A percentile compares a stretch with the other conserved stretches of the same genome.
Conservation (phyloP, 306 rosid genomes). For the Trifolium dubium region DNA sequence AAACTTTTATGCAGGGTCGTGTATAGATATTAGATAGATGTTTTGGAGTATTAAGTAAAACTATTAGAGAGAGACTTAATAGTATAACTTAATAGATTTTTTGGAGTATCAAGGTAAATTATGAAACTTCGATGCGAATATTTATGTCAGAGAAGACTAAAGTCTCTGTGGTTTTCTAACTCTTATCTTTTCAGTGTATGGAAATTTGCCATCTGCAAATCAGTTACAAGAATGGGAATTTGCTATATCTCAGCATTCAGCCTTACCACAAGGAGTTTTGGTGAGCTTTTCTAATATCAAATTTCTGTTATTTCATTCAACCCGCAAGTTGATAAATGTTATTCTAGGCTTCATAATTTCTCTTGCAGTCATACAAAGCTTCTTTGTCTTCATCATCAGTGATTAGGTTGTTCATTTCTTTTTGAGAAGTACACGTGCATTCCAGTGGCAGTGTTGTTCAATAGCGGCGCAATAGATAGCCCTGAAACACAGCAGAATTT, state of each 20-base stretch:
- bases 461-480: background rate
- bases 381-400: background rate
- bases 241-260: constrained; percentile 85
- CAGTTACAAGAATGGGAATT: constrained; percentile 85
- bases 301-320: constrained; percentile 19
- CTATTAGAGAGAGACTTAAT: no score
- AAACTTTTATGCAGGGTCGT: background rate
- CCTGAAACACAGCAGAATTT: background rate
- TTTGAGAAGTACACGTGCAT: background rate
- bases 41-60: background rate
- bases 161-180: constrained; percentile 9
- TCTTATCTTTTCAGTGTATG: constrained; percentile 66
- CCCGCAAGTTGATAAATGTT: background rate
- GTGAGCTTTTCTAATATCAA: constrained; percentile 49
- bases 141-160: constrained; percentile 5
- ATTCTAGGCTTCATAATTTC: background rate
- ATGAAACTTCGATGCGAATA: background rate
- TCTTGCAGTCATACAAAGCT: background rate
- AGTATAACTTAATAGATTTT: no score
- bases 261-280: constrained; percentile 88
- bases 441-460: background rate
- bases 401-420: constrained; percentile 12
- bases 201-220: constrained; percentile 81
- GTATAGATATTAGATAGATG: background rate
- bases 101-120: background rate